Base-by-base conservation (phyloP, 1,284 basidiomycete species). In the Rhodotorula sp. region DNA sequence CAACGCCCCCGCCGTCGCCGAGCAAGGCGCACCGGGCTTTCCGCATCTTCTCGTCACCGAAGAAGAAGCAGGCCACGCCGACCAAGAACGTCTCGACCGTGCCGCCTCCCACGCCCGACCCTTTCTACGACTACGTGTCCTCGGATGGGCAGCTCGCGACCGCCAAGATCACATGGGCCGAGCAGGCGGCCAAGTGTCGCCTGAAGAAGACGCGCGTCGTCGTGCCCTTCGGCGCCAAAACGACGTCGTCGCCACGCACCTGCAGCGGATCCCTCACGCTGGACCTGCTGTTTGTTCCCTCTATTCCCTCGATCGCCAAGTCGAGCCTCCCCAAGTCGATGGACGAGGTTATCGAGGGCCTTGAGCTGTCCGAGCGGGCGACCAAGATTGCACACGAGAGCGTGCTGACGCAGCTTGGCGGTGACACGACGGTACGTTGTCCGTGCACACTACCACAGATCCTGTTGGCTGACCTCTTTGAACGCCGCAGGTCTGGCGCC, bases 401-500 rank as follows among this genome's bases (percentile, higher is more conserved):
- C n/a, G 89, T 89, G 0, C 82, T 99, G 78, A 99, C 96, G 19
- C 96, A 99, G 83, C 88, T 87, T 72, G 96, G 96, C 8, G 96
- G 94, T n/a, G 96, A 97, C 81, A 97, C 94, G 80, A 86, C 83
- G 70, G 93, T 95, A 81, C 81, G 90, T 82, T 17, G 34, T 72
- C 56, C 19, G 48, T 50, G n/a, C 17, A 4, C 42, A 50, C 16
- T 12, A 4, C 23, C 56, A 27, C 16, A n/a, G 16, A 10, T 34
- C 27, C 34, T 4, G 23, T 34, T 46, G 3, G 19, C 44, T 63
- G 45, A 60, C 21, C 7, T 23, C 19, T 3, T 25, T 25, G 25
- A 4, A 1, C 60, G 19, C 55, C 66, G 23, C 75, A 96, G 91
- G 88, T 89, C 17, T 97, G 94, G 89, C 89, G 92, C 57, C 86